phyloP scores from a whole-genome alignment of 2,329 filamentous ascomycete genomes.

The Aurifilum marmelostoma region DNA sequence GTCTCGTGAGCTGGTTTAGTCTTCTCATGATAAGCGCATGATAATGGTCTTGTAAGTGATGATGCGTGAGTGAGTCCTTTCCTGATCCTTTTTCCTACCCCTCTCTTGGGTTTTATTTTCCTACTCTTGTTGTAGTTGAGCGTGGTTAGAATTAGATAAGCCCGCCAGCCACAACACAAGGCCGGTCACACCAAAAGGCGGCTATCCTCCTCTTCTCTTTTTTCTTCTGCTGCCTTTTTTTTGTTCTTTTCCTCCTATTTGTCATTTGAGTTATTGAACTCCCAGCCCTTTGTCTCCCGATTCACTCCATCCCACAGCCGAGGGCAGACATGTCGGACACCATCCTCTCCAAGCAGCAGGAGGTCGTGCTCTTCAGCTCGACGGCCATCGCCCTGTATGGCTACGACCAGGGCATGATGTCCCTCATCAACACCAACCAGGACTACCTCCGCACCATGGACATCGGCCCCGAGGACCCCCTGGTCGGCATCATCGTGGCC shows the following conservation, averaged over 20 bases:
- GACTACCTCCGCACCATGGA: conserved; percentile 61
- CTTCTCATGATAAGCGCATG: neutral
- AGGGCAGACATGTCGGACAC: conserved; percentile 22
- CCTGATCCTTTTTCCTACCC: neutral
- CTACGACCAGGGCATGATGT: conserved; percentile 43
- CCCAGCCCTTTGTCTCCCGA: too few relatives aligned
- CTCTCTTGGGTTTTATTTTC: neutral
- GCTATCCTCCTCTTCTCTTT: neutral
- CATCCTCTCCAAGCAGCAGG: conserved; percentile 38
- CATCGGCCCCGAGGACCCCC: conserved; percentile 39
- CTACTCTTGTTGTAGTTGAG: neutral
- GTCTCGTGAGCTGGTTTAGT: conserved; percentile 4
- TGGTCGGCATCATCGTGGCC: conserved; percentile 53
- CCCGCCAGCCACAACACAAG: conserved; percentile 4
- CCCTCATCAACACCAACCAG: conserved; percentile 41
- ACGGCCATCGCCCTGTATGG: conserved; percentile 44
- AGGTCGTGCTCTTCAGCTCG: conserved; percentile 44
- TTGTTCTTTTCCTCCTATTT: neutral
- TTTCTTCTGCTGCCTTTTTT: neutral
- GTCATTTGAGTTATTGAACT: too few relatives aligned
- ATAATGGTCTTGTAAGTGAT: neutral
- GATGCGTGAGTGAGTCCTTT: neutral
- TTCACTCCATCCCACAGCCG: too few relatives aligned
- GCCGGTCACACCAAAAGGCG: too few relatives aligned
- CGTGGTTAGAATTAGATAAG: neutral